phyloP scores from a whole-genome alignment of 305 asterid species.

The Fraxinus velutina region DNA sequence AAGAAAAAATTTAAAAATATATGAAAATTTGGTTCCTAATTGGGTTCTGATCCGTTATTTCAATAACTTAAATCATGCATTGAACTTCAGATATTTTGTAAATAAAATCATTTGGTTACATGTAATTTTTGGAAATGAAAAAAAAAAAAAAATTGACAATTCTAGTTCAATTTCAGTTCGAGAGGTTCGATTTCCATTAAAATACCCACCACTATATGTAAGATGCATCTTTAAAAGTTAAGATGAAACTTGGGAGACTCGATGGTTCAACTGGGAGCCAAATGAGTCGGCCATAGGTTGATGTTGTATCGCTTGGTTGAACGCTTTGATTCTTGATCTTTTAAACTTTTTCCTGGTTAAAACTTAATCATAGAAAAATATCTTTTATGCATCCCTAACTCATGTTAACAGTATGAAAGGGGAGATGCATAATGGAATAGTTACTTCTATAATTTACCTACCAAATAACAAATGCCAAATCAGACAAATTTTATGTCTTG shows the following conservation, averaged over 20 bases:
- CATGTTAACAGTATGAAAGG: neutral
- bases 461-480: neutral
- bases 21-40: neutral
- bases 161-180: neutral
- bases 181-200: neutral
- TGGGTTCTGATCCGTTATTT: neutral
- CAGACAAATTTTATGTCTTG: neutral
- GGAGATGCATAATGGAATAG: neutral
- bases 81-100: neutral
- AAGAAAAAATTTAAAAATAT: no score
- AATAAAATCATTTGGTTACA: neutral
- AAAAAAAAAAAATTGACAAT: neutral
- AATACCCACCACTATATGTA: neutral
- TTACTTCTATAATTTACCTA: neutral
- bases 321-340: neutral
- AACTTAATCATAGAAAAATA: neutral
- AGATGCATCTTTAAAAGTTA: neutral
- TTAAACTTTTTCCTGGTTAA: neutral
- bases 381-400: neutral
- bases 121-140: neutral
- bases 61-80: neutral
- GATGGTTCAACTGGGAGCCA: neutral
- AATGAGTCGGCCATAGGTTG: neutral
- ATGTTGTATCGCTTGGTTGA: neutral
- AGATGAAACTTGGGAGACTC: neutral